Evolutionary conservation across 345 rosid genomes (phyloP).

Genomic region (Balakata baccata): DNA sequence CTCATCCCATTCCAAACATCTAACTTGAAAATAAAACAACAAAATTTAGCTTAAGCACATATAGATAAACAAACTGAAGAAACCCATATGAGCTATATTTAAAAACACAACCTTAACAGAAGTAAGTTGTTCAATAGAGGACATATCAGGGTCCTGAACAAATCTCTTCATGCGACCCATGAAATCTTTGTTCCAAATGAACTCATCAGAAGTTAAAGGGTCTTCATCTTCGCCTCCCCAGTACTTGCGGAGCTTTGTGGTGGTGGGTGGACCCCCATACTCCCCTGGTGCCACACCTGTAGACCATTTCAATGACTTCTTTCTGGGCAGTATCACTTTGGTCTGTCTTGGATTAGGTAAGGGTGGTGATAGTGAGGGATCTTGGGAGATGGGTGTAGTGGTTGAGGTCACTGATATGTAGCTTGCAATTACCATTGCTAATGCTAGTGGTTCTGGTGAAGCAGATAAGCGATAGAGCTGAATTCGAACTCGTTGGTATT

Average conservation of each 20-base stretch:
- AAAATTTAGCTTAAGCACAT: background rate
- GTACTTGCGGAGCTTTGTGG: conserved; percentile 70
- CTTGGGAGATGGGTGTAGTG: conserved; percentile 49
- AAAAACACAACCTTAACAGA: conserved; percentile 44
- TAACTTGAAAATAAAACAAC: no score
- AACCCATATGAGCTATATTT: no score
- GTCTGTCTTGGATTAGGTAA: conserved; percentile 43
- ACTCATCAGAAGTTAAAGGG: conserved; percentile 81
- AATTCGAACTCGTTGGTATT: no score
- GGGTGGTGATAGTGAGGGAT: conserved; percentile 33
- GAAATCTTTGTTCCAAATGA: conserved; percentile 90
- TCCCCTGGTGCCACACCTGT: conserved; percentile 92
- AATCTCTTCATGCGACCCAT: conserved; percentile 68
- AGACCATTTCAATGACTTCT: conserved; percentile 86
- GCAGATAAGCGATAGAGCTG: background rate
- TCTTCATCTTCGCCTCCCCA: conserved; percentile 88
- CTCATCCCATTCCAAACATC: background rate
- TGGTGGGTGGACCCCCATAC: conserved; percentile 81
- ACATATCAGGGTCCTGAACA: conserved; percentile 44
- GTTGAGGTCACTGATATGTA: conserved; percentile 56
- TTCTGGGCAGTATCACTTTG: conserved; percentile 71
- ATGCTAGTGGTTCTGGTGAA: background rate
- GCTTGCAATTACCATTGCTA: conserved; percentile 56
- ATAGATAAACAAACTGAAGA: no score
- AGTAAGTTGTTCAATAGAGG: conserved; percentile 28